Base-by-base conservation (phyloP, 768 basidiomycete species). In the Multifurca ochricompacta region DNA sequence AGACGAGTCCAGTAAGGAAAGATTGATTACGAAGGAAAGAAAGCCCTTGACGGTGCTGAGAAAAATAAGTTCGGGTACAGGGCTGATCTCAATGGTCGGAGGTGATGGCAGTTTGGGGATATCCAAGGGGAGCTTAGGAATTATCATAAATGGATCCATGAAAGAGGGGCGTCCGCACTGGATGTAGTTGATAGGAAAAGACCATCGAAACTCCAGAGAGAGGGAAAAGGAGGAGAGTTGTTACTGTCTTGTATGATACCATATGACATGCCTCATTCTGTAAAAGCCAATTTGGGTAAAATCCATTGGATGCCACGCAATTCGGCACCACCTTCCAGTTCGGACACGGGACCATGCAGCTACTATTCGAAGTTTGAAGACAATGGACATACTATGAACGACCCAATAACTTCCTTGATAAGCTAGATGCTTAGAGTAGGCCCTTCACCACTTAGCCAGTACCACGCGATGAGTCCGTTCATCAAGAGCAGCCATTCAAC, bases 1-100 rank as follows among this genome's bases (percentile, higher is more conserved):
- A 49, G 48, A 42, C 6, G n/a, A 31, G 35, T 59, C 58, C 8
- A 59, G 48, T 49, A 51, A 31, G 31, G 58, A 50, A 30, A 59
- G 54, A 10, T 59, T 41, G 43, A 59, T 47, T 44, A 48, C 39
- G 39, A 56, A 51, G 18, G 48, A 50, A 18, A 59, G 48, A n/a
- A 51, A 3, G 37, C 58, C 54, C 54, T 57, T 50, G 54, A 56
- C 44, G 14, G 58, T 59, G 9, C 39, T 35, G 31, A 57, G 54
- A 47, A 59, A 59, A 7, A 59, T 57, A 14, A 25, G 23, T 19
- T 59, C 58, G 1, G 58, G 58, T 1, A 59, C 14, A 6, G 58
- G 58, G 28, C 48, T 57, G 7, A 59, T 37, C 39, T 51, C 48
- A 5, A 56, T 14, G 13, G 42, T 51, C 2, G 48, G 58, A 31